phyloP scores from a whole-genome alignment of 129 eudicot genomes.

The Silybum marianum region DNA sequence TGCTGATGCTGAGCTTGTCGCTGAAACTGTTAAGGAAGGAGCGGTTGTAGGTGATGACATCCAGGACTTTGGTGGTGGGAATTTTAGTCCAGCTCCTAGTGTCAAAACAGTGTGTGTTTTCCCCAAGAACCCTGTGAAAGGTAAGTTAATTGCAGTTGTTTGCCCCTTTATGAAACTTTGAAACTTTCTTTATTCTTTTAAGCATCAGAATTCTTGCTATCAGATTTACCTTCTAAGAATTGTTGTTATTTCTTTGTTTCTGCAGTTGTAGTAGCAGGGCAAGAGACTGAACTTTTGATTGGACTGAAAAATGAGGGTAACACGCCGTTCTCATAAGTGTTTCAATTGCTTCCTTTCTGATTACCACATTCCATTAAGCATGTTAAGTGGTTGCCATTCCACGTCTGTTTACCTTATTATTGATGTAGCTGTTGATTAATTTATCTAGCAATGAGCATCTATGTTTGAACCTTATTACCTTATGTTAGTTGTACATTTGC shows the following conservation, averaged over 20 bases:
- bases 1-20: conserved; percentile 42
- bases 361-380: neutral
- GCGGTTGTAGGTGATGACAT: conserved; percentile 68
- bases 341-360: neutral
- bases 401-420: neutral
- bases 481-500: neutral
- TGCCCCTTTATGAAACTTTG: neutral
- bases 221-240: neutral
- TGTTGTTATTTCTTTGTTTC: conserved; percentile 5
- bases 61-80: conserved; percentile 67
- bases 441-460: neutral
- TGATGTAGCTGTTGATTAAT: neutral
- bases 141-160: conserved; percentile 35
- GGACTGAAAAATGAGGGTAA: conserved; percentile 93
- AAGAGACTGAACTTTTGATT: conserved; percentile 72
- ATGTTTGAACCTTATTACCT: neutral
- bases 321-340: conserved; percentile 1
- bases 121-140: conserved; percentile 76
- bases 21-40: conserved; percentile 54
- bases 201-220: neutral
- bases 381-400: neutral
- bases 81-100: conserved; percentile 71
- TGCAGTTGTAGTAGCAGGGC: conserved; percentile 85
- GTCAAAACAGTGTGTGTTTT: conserved; percentile 88
- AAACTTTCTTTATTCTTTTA: neutral